A percentile compares a stretch with the other conserved stretches of the same genome.
These are phyloP conservation scores for Cryptococcus sp. DNA, from an alignment of 1,284 basidiomycete genomes.

Conservation along the genomic window DNA sequence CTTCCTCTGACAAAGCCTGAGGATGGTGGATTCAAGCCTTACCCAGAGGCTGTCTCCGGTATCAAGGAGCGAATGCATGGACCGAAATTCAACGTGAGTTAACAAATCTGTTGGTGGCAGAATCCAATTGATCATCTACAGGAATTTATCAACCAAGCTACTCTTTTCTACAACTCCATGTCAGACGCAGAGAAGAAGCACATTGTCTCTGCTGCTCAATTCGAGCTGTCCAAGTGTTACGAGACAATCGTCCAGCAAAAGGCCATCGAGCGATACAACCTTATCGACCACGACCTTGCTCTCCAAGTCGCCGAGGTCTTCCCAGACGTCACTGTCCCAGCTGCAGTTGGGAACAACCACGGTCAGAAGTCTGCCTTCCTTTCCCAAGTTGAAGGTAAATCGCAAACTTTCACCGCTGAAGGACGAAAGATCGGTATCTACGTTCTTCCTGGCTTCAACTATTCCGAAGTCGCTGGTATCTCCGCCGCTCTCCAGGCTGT, in stretches of 20 bases:
- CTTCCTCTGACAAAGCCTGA: slow-evolving; percentile 41
- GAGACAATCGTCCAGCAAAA: slow-evolving; percentile 64
- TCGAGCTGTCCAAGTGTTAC: slow-evolving; percentile 73
- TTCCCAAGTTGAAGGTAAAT: slow-evolving; percentile 56
- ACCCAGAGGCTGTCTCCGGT: slow-evolving; percentile 52
- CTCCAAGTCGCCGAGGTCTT: slow-evolving; percentile 55
- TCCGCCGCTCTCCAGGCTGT: slow-evolving; percentile 55
- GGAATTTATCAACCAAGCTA: slow-evolving; percentile 44
- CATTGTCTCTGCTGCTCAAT: slow-evolving; percentile 62
- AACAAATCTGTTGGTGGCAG: too few relatives aligned
- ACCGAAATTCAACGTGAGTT: slow-evolving; percentile 57
- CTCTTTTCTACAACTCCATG: slow-evolving; percentile 74
- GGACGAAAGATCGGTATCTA: slow-evolving; percentile 67
- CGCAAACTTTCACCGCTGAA: slow-evolving; percentile 48
- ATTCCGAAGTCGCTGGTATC: slow-evolving; percentile 57
- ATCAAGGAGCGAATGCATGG: slow-evolving; percentile 65
- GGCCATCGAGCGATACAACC: slow-evolving; percentile 62
- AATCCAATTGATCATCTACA: too few relatives aligned
- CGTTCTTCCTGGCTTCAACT: slow-evolving; percentile 67
- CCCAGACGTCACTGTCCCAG: slow-evolving; percentile 55
- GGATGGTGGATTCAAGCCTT: slow-evolving; percentile 57
- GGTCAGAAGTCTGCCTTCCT: slow-evolving; percentile 56
- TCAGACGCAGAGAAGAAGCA: slow-evolving; percentile 62
- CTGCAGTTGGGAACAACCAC: slow-evolving; percentile 56
- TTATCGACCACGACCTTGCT: slow-evolving; percentile 64